Evolutionary conservation across 2,329 filamentous ascomycete genomes (phyloP).

Genomic region (Colletotrichum truncatum): DNA sequence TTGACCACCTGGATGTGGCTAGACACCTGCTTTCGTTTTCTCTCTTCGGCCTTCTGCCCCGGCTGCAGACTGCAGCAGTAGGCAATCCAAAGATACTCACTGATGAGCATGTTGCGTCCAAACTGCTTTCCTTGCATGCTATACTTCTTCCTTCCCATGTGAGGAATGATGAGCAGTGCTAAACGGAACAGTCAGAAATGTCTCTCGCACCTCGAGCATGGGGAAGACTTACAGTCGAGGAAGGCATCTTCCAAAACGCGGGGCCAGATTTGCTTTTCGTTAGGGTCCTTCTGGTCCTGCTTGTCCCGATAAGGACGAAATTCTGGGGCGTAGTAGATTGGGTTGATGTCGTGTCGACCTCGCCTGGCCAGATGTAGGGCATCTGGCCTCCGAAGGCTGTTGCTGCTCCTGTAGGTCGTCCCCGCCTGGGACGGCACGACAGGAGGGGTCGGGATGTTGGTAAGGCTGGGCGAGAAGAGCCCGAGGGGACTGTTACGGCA

Average conservation of each 20-base stretch:
- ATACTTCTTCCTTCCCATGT: constrained; percentile 74
- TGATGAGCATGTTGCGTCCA: constrained; percentile 76
- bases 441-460: constrained; percentile 57
- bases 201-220: neutral
- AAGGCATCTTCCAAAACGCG: constrained; percentile 72
- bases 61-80: constrained; percentile 55
- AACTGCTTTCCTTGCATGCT: constrained; percentile 70
- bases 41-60: constrained; percentile 55
- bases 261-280: constrained; percentile 70
- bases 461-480: constrained; percentile 55
- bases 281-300: constrained; percentile 70
- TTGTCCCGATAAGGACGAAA: constrained; percentile 74
- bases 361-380: constrained; percentile 39
- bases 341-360: constrained; percentile 57
- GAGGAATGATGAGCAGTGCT: constrained; percentile 73
- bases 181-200: neutral
- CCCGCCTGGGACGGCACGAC: constrained; percentile 60
- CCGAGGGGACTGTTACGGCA: constrained; percentile 54
- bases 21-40: constrained; percentile 72
- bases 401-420: constrained; percentile 41
- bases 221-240: constrained; percentile 65
- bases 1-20: constrained; percentile 78
- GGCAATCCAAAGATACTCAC: constrained; percentile 71
- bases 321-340: constrained; percentile 68
- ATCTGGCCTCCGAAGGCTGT: constrained; percentile 40